Conservation (phyloP, 305 asterid species). For the Fraxinus nigra region DNA sequence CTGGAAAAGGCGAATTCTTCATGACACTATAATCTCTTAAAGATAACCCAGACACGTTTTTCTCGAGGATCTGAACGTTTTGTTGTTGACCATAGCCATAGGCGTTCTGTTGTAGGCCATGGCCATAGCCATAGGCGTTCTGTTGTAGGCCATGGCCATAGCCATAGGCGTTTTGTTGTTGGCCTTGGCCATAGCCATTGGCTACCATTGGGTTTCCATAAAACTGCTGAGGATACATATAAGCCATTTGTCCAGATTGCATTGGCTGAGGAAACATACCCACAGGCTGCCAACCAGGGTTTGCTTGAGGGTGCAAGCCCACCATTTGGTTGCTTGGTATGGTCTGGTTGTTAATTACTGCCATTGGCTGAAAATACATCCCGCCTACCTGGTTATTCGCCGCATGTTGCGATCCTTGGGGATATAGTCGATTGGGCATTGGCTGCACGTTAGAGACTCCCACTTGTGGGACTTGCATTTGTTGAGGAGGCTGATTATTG, state of each 20-base stretch:
- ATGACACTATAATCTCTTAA: conserved; percentile 58
- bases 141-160: conserved; percentile 60
- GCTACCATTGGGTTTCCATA: conserved; percentile 61
- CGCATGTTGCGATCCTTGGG: conserved; percentile 34
- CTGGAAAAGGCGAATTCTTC: conserved; percentile 38
- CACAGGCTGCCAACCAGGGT: conserved; percentile 35
- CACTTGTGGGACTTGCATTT: not conserved
- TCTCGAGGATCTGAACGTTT: conserved; percentile 60
- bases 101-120: conserved; percentile 59
- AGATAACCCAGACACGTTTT: conserved; percentile 66
- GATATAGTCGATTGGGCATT: not conserved
- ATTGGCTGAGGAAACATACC: conserved; percentile 75
- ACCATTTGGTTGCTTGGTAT: conserved; percentile 49
- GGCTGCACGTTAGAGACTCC: not conserved
- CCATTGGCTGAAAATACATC: conserved; percentile 26
- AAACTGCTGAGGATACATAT: conserved; percentile 76
- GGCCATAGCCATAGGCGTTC: conserved; percentile 36
- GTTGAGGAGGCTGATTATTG: conserved; percentile 27
- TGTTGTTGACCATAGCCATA: conserved; percentile 60
- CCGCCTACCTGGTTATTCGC: conserved; percentile 42
- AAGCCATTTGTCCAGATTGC: conserved; percentile 73
- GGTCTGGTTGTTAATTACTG: conserved; percentile 41
- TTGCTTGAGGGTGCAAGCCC: conserved; percentile 47
- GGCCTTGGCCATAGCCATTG: conserved; percentile 34
- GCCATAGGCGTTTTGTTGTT: not conserved